Conservation (phyloP, 441 rosid species). For the Biscutella auriculata region DNA sequence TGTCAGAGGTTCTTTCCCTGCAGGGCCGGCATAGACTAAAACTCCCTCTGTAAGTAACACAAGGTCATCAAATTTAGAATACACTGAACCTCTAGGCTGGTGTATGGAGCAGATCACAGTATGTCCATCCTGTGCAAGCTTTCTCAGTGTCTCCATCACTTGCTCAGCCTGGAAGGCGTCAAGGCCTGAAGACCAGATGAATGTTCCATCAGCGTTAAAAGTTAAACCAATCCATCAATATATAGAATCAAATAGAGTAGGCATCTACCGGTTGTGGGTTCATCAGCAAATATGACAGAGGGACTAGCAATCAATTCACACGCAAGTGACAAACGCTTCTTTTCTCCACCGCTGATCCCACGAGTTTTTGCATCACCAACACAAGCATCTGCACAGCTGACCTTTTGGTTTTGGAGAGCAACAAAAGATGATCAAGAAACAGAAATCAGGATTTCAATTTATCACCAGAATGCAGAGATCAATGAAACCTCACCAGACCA, state of each 20-base stretch:
- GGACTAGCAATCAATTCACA: constrained; percentile 98
- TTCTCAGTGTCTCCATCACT: constrained; percentile 86
- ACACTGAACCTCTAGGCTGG: constrained; percentile 91
- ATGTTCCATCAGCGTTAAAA: not conserved
- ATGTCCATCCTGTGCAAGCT: constrained; percentile 85
- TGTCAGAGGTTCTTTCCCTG: constrained; percentile 58
- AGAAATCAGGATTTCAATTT: not conserved
- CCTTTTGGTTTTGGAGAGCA: constrained; percentile 54
- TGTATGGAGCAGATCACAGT: constrained; percentile 92
- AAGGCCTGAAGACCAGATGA: constrained; percentile 49
- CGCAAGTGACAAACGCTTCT: constrained; percentile 73
- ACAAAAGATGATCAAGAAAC: constrained; percentile 11
- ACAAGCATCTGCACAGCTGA: constrained; percentile 68
- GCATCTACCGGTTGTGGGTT: constrained; percentile 80
- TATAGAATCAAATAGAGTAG: constrained; percentile 1
- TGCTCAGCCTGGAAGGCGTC: constrained; percentile 95
- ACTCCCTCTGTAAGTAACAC: constrained; percentile 67
- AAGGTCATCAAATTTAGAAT: constrained; percentile 76
- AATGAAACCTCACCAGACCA: constrained; percentile 57
- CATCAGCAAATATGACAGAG: constrained; percentile 91
- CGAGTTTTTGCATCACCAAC: constrained; percentile 95
- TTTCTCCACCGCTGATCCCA: constrained; percentile 96
- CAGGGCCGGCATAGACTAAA: constrained; percentile 86
- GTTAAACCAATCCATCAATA: not conserved
- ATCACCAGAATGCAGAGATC: not conserved